Evolutionary conservation across 805 yeast genomes (phyloP).

Genomic region (Wickerhamomyces chaumierensis): DNA sequence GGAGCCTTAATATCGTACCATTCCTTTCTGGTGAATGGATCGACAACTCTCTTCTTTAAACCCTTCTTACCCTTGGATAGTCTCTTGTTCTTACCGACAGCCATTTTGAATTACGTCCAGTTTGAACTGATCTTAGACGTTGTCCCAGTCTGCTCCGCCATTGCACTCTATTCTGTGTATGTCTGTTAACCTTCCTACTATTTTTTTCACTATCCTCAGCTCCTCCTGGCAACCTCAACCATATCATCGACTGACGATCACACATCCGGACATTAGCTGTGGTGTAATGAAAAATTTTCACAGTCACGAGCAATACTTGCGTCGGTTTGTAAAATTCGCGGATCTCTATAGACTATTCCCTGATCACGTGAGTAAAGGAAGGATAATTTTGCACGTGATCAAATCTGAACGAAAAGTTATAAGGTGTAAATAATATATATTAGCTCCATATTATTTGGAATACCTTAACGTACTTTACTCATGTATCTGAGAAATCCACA

Average conservation of each 20-base stretch:
- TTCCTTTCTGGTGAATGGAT: slow-evolving; percentile 98
- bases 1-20: slow-evolving; percentile 99
- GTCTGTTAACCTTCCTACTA: slow-evolving; percentile 4
- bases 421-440: too few relatives aligned
- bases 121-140: too few relatives aligned
- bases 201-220: background rate
- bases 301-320: background rate
- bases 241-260: too few relatives aligned
- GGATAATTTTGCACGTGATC: too few relatives aligned
- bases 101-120: slow-evolving; percentile 37
- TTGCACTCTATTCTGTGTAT: slow-evolving; percentile 5
- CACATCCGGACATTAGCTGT: background rate
- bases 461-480: too few relatives aligned
- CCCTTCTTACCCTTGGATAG: slow-evolving; percentile 87
- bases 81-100: slow-evolving; percentile 80
- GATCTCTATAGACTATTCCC: too few relatives aligned
- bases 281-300: background rate
- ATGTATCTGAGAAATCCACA: too few relatives aligned
- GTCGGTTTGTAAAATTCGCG: background rate
- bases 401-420: too few relatives aligned
- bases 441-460: too few relatives aligned
- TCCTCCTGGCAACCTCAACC: too few relatives aligned
- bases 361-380: too few relatives aligned
- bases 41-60: slow-evolving; percentile 96
- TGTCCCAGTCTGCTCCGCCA: too few relatives aligned